These are phyloP conservation scores for Achaetomiella virescens DNA, from an alignment of 495 filamentous ascomycete species.

Conservation along the genomic window DNA sequence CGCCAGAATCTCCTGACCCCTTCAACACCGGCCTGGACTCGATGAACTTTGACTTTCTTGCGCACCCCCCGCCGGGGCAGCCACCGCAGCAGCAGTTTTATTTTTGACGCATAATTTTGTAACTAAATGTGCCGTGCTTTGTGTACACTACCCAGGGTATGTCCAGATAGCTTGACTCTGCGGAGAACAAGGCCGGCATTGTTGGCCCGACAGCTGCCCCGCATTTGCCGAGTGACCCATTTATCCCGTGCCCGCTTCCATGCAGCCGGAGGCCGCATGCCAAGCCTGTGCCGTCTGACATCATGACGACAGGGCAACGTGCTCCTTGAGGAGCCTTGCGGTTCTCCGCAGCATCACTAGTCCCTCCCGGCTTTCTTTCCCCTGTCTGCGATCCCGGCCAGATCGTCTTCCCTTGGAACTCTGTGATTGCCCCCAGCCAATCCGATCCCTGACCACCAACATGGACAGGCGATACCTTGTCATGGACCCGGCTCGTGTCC, in stretches of 20 bases:
- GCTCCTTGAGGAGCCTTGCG: not conserved
- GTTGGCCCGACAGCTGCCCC: no score
- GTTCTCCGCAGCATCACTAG: no score
- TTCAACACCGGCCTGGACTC: conserved; percentile 43
- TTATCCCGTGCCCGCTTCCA: no score
- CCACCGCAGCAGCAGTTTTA: conserved; percentile 44
- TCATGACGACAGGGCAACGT: not conserved
- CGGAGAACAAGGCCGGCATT: no score
- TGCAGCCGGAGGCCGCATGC: not conserved
- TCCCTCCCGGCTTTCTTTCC: no score
- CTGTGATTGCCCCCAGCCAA: no score
- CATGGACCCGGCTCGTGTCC: conserved; percentile 4
- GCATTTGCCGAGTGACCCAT: no score
- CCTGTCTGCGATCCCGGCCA: no score
- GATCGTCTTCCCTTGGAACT: no score
- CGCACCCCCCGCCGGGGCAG: conserved; percentile 44
- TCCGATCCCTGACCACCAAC: not conserved
- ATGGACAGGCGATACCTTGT: conserved; percentile 11
- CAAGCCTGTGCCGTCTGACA: not conserved
- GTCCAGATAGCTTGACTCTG: no score
- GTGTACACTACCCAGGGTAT: no score
- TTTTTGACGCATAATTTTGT: conserved; percentile 23
- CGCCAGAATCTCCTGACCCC: conserved; percentile 42
- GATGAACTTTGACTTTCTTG: conserved; percentile 48
- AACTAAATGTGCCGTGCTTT: no score